Base-by-base conservation (phyloP, 192 early-diverging fungal species). In the Gigaspora rosea region DNA sequence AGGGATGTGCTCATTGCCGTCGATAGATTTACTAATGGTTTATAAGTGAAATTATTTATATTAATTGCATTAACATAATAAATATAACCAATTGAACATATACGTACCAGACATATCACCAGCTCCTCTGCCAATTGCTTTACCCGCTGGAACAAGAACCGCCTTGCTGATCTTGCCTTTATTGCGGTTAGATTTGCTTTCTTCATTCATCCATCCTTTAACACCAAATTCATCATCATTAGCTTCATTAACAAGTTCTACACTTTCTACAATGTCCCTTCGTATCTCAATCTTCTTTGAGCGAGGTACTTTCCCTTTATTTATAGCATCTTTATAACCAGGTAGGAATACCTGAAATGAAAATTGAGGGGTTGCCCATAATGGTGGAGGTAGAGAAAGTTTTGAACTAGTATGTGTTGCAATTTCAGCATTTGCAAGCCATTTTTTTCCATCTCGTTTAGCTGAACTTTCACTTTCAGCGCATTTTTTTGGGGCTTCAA, bases 401-500 rank as follows among this genome's bases (percentile, higher is more conserved):
- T 57, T 80, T 15, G 83, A 77, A 1, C 58, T 64, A 7, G 52
- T 50, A 65, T 90, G 88, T 0, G 88, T 87, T 18, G 80, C 81
- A 54, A 88, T 88, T 65, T 90, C 88, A 10, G 85, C 85, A 74
- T 86, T 80, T 7, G 86, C 81, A 3, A 88, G 65, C 84, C 85
- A 88, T 4, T 79, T 35, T 69, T 78, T 35, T 65, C 46, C 20
- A 72, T 69, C 76, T 5, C 64, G 67, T 33, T 75, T 71, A 50
- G 52, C 11, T n/a, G 47, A 10, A 22, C 15, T 56, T 33, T 73
- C 75, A 12, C 68, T 47, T 7, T 58, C 49, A 10, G 35, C 27
- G 33, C 49, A 67, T 46, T 58, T 52, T 63, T 67, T 75, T 33
- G 62, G 12, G 61, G 69, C 20, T 65, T 75, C 64, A 80, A 66